phyloP scores from a whole-genome alignment of 495 filamentous ascomycete genomes.

The Rhypophila decipiens region DNA sequence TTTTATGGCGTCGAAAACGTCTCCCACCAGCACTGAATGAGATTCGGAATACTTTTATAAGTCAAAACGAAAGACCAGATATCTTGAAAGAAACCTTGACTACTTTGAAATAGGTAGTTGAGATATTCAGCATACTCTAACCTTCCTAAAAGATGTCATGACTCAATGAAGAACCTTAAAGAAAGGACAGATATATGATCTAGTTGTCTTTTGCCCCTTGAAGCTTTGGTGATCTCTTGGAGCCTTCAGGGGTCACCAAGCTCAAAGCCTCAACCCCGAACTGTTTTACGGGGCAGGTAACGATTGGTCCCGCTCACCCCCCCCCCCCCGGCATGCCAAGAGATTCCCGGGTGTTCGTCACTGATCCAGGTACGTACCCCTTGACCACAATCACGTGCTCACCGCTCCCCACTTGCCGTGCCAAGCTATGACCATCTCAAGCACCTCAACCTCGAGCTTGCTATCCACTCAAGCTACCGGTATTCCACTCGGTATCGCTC shows the following conservation, averaged over 20 bases:
- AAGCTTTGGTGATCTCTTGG: neutral
- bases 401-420: neutral
- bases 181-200: conserved; percentile 25
- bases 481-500: too few species aligned
- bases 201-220: conserved; percentile 11
- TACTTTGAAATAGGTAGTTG: too few species aligned
- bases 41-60: too few species aligned
- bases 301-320: conserved; percentile 13
- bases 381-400: conserved; percentile 13
- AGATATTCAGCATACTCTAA: too few species aligned
- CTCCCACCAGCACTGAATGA: too few species aligned
- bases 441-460: too few species aligned
- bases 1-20: too few species aligned
- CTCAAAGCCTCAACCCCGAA: too few species aligned
- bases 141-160: conserved; percentile 2
- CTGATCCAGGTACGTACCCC: too few species aligned
- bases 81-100: neutral
- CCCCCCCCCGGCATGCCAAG: neutral
- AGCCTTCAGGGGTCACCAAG: neutral
- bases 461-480: too few species aligned
- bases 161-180: conserved; percentile 16
- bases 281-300: conserved; percentile 23
- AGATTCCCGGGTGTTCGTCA: too few species aligned
- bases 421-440: conserved; percentile 8
- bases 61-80: too few species aligned